A percentile compares a stretch with the other conserved stretches of the same genome.
Evolutionary conservation across 371 early-diverging fungal species (phyloP).

Genomic region (Dichotomocladium elegans): DNA sequence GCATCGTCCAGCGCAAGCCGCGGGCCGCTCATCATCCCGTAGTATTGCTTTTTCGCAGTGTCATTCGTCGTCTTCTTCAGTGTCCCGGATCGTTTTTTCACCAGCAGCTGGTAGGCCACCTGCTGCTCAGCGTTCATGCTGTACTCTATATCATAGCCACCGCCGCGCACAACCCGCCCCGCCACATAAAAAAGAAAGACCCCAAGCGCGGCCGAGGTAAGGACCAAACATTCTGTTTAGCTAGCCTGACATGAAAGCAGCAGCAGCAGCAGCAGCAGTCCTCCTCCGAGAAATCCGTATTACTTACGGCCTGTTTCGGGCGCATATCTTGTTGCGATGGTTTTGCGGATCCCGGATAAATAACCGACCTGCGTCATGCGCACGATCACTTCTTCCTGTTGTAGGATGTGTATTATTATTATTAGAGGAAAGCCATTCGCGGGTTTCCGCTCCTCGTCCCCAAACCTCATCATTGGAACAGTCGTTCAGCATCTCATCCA

Average conservation of each 20-base stretch:
- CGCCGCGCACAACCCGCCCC: no score
- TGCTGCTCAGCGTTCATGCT: conserved; percentile 73
- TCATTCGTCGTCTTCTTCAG: conserved; percentile 71
- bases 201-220: neutral
- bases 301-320: conserved; percentile 21
- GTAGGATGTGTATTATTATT: neutral
- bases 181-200: no score
- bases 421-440: neutral
- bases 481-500: conserved; percentile 72
- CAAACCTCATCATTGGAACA: conserved; percentile 73
- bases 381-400: conserved; percentile 66
- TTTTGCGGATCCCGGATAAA: conserved; percentile 63
- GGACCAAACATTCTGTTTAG: neutral
- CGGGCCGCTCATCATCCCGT: conserved; percentile 69
- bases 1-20: conserved; percentile 84
- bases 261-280: no score
- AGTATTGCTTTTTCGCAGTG: conserved; percentile 65
- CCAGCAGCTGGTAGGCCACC: conserved; percentile 73
- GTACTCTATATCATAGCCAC: neutral
- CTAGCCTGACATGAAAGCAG: no score
- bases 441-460: neutral
- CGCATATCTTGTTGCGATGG: conserved; percentile 60
- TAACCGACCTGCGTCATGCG: conserved; percentile 72
- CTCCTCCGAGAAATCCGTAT: no score
- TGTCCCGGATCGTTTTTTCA: conserved; percentile 72